Conservation (phyloP, 495 filamentous ascomycete genomes). For the Pseudevernia furfuracea region DNA sequence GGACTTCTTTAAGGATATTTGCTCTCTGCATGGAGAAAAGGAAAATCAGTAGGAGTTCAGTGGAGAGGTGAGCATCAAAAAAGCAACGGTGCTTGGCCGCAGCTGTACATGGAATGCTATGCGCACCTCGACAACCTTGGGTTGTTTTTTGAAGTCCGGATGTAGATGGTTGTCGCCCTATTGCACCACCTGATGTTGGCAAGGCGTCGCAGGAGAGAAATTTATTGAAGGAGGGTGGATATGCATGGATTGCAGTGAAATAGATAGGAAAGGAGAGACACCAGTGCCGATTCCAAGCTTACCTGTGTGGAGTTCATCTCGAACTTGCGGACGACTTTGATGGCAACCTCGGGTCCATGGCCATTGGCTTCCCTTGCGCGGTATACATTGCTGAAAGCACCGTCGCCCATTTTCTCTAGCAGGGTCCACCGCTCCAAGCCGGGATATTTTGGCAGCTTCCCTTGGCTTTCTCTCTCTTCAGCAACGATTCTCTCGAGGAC, state of each 20-base stretch:
- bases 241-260: slow-evolving; percentile 24
- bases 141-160: slow-evolving; percentile 88
- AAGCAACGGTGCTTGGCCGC: slow-evolving; percentile 32
- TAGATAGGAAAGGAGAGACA: slow-evolving; percentile 24
- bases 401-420: slow-evolving; percentile 97
- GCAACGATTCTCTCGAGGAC: slow-evolving; percentile 77
- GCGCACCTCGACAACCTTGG: slow-evolving; percentile 97
- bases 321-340: slow-evolving; percentile 97
- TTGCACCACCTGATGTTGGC: slow-evolving; percentile 35
- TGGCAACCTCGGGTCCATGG: slow-evolving; percentile 73
- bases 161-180: slow-evolving; percentile 85
- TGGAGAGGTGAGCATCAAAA: slow-evolving; percentile 14
- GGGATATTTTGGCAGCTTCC: slow-evolving; percentile 84
- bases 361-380: slow-evolving; percentile 67
- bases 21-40: slow-evolving; percentile 55
- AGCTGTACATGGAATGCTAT: slow-evolving; percentile 28
- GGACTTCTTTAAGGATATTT: slow-evolving; percentile 96
- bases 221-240: slow-evolving; percentile 22
- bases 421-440: slow-evolving; percentile 86
- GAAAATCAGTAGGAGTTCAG: slow-evolving; percentile 11
- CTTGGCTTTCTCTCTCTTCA: slow-evolving; percentile 77
- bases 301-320: slow-evolving; percentile 99
- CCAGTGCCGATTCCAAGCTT: slow-evolving; percentile 39
- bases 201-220: slow-evolving; percentile 25
- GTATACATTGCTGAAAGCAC: slow-evolving; percentile 98